Percentiles rank a stretch among this genome's conserved stretches.
phyloP scores from a whole-genome alignment of 2,329 filamentous ascomycete genomes.

The Fusarium foetens region DNA sequence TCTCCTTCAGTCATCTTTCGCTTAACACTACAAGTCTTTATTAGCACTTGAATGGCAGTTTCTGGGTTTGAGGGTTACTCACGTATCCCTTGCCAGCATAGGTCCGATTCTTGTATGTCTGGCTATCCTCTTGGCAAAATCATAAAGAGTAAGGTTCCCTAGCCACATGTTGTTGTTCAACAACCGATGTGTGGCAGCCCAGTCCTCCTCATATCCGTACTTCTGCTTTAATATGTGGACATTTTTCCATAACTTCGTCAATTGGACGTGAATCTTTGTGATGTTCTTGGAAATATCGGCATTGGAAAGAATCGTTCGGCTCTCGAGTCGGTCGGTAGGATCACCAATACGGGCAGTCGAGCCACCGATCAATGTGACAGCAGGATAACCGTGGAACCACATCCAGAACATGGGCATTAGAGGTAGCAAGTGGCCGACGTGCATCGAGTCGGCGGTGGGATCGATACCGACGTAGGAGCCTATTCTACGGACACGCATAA shows the following conservation, averaged over 20 bases:
- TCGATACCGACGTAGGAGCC: constrained; percentile 85
- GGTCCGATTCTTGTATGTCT: constrained; percentile 80
- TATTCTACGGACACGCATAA: constrained; percentile 73
- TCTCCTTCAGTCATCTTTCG: constrained; percentile 84
- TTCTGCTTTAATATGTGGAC: constrained; percentile 73
- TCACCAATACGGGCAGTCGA: constrained; percentile 83
- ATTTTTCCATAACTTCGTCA: constrained; percentile 78
- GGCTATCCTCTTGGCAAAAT: constrained; percentile 80
- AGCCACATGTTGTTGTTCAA: constrained; percentile 90
- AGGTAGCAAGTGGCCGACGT: constrained; percentile 82
- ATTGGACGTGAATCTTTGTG: constrained; percentile 73
- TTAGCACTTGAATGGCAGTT: constrained; percentile 29
- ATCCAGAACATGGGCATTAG: constrained; percentile 88
- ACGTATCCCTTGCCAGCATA: constrained; percentile 91
- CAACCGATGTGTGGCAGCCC: constrained; percentile 73
- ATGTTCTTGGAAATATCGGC: constrained; percentile 70
- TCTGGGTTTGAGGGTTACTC: constrained; percentile 52
- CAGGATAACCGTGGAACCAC: constrained; percentile 77
- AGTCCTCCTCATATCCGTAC: constrained; percentile 71
- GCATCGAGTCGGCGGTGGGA: constrained; percentile 81
- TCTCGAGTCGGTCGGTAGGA: constrained; percentile 75
- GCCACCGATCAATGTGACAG: constrained; percentile 75
- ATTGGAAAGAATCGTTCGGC: constrained; percentile 64
- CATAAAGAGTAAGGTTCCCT: constrained; percentile 74
- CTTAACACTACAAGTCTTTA: constrained; percentile 66